Evolutionary conservation across 225 moss, liverwort and hornwort species (phyloP), one percentile per base, ranked within the genome.

Genomic region (Pseudoscleropodium purum): DNA sequence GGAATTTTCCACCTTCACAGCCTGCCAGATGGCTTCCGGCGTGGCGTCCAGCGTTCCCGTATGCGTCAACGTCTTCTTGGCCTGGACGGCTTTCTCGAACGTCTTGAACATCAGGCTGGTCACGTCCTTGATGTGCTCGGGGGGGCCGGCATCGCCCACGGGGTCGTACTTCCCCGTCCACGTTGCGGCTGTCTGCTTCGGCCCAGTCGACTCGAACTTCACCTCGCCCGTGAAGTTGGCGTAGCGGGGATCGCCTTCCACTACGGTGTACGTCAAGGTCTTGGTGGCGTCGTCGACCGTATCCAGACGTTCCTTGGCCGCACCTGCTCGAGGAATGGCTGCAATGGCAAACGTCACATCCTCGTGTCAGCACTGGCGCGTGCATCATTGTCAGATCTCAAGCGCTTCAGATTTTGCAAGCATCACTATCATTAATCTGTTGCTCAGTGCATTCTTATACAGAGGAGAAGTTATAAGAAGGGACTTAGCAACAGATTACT

Each of bases 201-300:
- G 41, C 18, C 81, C 91, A 41, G 18, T 68, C 39, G 93, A 33
- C 23, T 31, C 89, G 51, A 93, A 93, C 8, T 88, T 81, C 64
- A 92, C 90, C 87, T 90, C 81, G 41, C 84, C 90, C 17, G 84
- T 87, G 61, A 92, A 87, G 73, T 91, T 89, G 33, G n/a, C 74
- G 85, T 91, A 93, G 49, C 89, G 78, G 37, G 93, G 91, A 75
- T 93, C 93, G 67, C 90, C 93, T n/a, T 93, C 88, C 25, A 93
- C 17, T 33, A 91, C 86, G 8, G 90, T 93, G 69, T 91, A 90
- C 27, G 75, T 88, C 88, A 91, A 56, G 15, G 93, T 90, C 89
- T 85, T 93, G 51, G 64, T 90, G 56, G 74, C 76, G 11, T 89
- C 89, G 91, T 93, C 89, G 33, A 93, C 41, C 34, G 84, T 78